Base-by-base conservation (phyloP, 2,329 filamentous ascomycete genomes). In the Alternaria brassicicola region DNA sequence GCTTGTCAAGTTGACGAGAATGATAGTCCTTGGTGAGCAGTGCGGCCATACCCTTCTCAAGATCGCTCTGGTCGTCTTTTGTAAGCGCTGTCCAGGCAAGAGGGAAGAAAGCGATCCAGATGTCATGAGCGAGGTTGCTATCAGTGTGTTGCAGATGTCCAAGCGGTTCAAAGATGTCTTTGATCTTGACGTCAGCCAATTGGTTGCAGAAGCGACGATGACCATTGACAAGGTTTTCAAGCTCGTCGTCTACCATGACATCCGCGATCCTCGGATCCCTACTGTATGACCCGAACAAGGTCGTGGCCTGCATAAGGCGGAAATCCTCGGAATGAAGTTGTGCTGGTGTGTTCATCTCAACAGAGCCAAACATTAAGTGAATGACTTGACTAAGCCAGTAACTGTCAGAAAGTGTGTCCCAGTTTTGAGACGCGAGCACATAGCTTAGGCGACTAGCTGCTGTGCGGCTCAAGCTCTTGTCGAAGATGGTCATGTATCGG, bases 351-450 rank as follows among this genome's bases (percentile, higher is more conserved):
- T 90, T 92, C 83, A 92, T 89, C 74, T 99, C 95, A 39, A 98
- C 86, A 6, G 92, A 93, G 15, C 95, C 93, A 64, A 99, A 87
- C 55, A 99, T 86, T 38, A 99, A 83, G 71, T 99, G 95, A 17
- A 93, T 93, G 31, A 96, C 94, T 78, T 99, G 95, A 38, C 93
- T 89, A 48, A 99, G 82, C 96, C 96, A 99, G 80, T 96, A 99
- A 1, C 92, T 96, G 68, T 99, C 95, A 2, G 88, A 88, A 46
- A 99, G 83, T 0, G 92, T 96, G 74, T 98, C 94, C 95, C 95
- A 99, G 69, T 98, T 98, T 75, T 99, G 96, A 23, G 91, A 90
- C 0, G 88, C 89, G 54, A 99, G 85, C 4, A 98, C 89, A 78
- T 97, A 98, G 59, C 89, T 90, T 36, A 99, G 83, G 35, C 96